Conservation (phyloP, 2,329 filamentous ascomycete genomes). For the Colletotrichum sp. region DNA sequence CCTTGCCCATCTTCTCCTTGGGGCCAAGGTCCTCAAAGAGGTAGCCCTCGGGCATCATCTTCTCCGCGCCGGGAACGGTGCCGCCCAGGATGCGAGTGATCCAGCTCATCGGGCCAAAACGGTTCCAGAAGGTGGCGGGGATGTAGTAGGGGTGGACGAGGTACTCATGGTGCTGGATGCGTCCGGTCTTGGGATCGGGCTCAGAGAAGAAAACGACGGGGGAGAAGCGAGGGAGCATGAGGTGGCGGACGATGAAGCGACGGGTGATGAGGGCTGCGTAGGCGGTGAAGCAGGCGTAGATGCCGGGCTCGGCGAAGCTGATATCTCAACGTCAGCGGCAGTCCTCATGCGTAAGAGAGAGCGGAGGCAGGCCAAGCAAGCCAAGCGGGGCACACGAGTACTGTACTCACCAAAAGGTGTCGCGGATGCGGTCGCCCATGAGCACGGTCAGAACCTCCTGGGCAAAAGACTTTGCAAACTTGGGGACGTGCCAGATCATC, state of each 20-base stretch:
- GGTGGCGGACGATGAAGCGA: conserved; percentile 59
- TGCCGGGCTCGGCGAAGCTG: conserved; percentile 50
- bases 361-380: not conserved
- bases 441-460: conserved; percentile 60
- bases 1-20: conserved; percentile 54
- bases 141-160: conserved; percentile 71
- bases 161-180: conserved; percentile 55
- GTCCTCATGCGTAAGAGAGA: not conserved
- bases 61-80: conserved; percentile 48
- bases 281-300: conserved; percentile 33
- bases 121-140: conserved; percentile 62
- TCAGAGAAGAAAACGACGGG: conserved; percentile 45
- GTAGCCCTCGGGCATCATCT: conserved; percentile 55
- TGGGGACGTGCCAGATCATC: conserved; percentile 61
- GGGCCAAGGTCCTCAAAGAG: conserved; percentile 68
- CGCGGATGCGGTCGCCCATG: conserved; percentile 68
- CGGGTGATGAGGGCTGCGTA: conserved; percentile 56
- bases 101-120: conserved; percentile 65
- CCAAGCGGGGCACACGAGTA: not conserved
- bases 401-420: conserved; percentile 66
- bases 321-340: not conserved
- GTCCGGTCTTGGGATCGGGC: conserved; percentile 57
- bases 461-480: conserved; percentile 48
- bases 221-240: conserved; percentile 63
- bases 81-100: conserved; percentile 48